phyloP scores from a whole-genome alignment of 805 yeast genomes.

The Kodamaea leandrae region DNA sequence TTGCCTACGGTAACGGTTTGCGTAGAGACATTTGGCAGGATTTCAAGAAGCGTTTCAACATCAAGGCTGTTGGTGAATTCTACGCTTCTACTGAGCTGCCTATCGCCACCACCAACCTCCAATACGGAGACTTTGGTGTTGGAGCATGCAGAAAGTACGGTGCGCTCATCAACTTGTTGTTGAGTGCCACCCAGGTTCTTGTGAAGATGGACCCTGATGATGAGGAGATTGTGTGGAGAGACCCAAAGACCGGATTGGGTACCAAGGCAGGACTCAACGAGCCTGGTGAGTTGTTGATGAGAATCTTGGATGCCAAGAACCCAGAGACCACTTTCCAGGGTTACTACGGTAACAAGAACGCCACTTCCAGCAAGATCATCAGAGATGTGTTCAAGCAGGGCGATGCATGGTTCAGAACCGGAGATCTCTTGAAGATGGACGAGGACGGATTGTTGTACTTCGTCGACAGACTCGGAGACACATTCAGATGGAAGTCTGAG shows the following conservation, averaged over 20 bases:
- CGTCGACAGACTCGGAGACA: constrained; percentile 91
- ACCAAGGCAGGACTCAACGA: constrained; percentile 52
- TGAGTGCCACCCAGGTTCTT: constrained; percentile 54
- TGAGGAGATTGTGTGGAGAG: constrained; percentile 66
- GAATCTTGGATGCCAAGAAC: constrained; percentile 58
- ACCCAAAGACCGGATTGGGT: constrained; percentile 62
- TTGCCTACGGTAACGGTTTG: constrained; percentile 89
- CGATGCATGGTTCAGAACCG: constrained; percentile 88
- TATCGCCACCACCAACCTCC: constrained; percentile 77
- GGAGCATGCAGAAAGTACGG: constrained; percentile 90
- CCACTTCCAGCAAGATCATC: constrained; percentile 73
- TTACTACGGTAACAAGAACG: constrained; percentile 74
- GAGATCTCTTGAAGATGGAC: constrained; percentile 76
- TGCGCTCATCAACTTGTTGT: constrained; percentile 47
- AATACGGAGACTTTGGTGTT: constrained; percentile 72
- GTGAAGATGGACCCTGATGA: constrained; percentile 81
- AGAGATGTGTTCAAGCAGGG: constrained; percentile 76
- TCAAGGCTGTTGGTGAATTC: constrained; percentile 79
- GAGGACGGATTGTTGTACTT: constrained; percentile 70
- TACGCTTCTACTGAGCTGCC: constrained; percentile 95
- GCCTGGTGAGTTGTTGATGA: constrained; percentile 88
- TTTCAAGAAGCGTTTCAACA: constrained; percentile 73
- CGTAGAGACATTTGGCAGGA: constrained; percentile 85
- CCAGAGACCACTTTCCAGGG: constrained; percentile 85
- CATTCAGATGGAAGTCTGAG: constrained; percentile 95